These are phyloP conservation scores for Cupressus sempervirens DNA, from an alignment of 75 land plant genomes.

Conservation along the genomic window DNA sequence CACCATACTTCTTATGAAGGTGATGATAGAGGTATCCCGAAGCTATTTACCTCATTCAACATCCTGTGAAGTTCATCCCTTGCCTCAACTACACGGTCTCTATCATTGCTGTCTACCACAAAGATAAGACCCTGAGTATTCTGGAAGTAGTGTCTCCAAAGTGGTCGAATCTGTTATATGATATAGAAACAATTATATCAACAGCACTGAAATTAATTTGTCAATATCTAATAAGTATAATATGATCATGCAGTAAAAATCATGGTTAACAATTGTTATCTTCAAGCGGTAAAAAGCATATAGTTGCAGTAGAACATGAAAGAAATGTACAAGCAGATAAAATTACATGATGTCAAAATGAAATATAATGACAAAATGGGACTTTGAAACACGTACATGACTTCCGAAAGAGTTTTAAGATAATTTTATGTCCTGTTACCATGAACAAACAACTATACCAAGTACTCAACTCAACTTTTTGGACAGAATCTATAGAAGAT, in stretches of 20 bases:
- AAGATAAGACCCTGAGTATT: constrained; percentile 73
- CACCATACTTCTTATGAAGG: background rate
- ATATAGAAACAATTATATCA: background rate
- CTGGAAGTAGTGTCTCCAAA: constrained; percentile 81
- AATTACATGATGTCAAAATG: background rate
- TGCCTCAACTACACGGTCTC: constrained; percentile 68
- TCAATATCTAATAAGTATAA: background rate
- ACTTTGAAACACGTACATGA: background rate
- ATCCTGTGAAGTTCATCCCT: constrained; percentile 56
- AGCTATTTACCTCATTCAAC: constrained; percentile 29
- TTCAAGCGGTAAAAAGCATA: background rate
- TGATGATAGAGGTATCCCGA: background rate
- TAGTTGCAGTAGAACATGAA: background rate
- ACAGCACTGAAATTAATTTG: background rate
- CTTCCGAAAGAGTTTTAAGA: background rate
- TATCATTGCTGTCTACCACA: constrained; percentile 75
- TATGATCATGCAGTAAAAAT: background rate
- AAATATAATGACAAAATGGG: background rate
- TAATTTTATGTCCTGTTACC: background rate
- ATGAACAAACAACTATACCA: background rate
- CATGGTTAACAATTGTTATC: background rate
- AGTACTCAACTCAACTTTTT: background rate
- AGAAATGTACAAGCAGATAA: background rate
- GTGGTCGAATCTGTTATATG: constrained; percentile 50
- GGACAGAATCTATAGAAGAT: background rate